Base-by-base conservation (phyloP, 2,329 filamentous ascomycete genomes). In the Pseudonectria buxi region DNA sequence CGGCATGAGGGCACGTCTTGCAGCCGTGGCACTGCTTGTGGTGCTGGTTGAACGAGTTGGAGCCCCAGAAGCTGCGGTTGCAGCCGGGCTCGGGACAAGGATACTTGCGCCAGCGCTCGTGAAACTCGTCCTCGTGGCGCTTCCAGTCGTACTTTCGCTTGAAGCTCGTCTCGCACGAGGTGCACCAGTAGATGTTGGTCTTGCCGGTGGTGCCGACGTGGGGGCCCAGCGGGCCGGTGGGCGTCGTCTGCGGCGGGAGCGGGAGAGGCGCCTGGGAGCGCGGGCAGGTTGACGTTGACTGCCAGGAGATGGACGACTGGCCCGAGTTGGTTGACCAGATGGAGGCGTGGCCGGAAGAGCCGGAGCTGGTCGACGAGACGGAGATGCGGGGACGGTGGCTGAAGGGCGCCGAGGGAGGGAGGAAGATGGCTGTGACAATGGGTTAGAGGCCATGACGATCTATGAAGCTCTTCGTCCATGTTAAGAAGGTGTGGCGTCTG, bases 61-160 rank as follows among this genome's bases (percentile, higher is more conserved):
- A 75, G 9, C 77, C 76, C 68, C 76, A 80, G 57, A 82, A 81
- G 51, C 76, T 77, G 49, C 78, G 74, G 56, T 81, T 80, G 59
- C 79, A 83, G 45, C 65, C 65, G 7, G 65, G 65, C 45, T 78
- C 77, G 6, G 78, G 77, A 49, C 78, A 82, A 10, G 77, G 76
- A 55, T 80, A 82, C 51, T 79, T 81, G 44, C 78, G 74, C 64
- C 76, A 76, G 36, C 78, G 74, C 63, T 82, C 78, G 57, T 82
- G 78, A 50, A 81, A 81, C 56, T 81, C 77, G 48, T 81, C 78
- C 54, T 83, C 77, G 56, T 83, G 79, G 24, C 76, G 71, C 57
- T 81, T 81, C 79, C 74, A 83, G 55, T 82, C 77, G 44, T 79
- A 78, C 53, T 81, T 81, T 45, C 76, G 71, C 62, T 78, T 78